phyloP scores from a whole-genome alignment of 2,329 filamentous ascomycete species.

The Monilinia fructigena region DNA sequence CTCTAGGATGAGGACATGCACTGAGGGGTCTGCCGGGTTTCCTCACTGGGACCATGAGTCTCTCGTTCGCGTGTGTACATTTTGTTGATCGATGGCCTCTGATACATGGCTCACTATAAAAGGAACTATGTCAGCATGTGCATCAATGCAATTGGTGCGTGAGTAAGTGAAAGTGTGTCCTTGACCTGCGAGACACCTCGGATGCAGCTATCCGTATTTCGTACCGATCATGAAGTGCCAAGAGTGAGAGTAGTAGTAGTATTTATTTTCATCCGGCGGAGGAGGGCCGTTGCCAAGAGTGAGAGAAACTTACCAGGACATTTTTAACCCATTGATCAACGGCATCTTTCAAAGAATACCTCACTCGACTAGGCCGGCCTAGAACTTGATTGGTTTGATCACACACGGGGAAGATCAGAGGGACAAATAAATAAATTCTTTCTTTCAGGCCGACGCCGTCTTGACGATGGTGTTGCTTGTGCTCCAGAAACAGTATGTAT shows the following conservation, averaged over 20 bases:
- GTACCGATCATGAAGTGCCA: background rate
- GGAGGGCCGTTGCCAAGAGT: slow-evolving; percentile 5
- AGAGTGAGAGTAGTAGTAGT: slow-evolving; percentile 5
- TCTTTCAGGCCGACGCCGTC: slow-evolving; percentile 14
- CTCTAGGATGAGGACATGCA: slow-evolving; percentile 61
- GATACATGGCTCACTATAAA: slow-evolving; percentile 66
- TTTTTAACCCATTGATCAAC: slow-evolving; percentile 67
- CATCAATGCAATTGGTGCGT: background rate
- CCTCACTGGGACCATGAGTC: slow-evolving; percentile 67
- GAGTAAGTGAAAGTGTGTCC: background rate
- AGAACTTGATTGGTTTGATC: slow-evolving; percentile 27
- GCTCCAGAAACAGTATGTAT: slow-evolving; percentile 20
- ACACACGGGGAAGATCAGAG: slow-evolving; percentile 24
- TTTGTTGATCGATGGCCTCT: slow-evolving; percentile 74
- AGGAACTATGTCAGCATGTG: slow-evolving; percentile 27
- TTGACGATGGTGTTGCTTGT: slow-evolving; percentile 22
- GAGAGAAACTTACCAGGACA: slow-evolving; percentile 62
- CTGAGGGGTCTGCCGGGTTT: slow-evolving; percentile 71
- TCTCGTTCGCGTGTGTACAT: slow-evolving; percentile 66
- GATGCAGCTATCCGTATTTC: background rate
- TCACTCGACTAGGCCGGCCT: slow-evolving; percentile 15
- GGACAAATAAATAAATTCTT: slow-evolving; percentile 29
- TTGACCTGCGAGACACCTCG: slow-evolving; percentile 5
- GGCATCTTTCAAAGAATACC: slow-evolving; percentile 51
- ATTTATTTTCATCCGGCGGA: too few species aligned